Conservation (phyloP, 176 grass and related monocot species). For the Carex myosuroides region DNA sequence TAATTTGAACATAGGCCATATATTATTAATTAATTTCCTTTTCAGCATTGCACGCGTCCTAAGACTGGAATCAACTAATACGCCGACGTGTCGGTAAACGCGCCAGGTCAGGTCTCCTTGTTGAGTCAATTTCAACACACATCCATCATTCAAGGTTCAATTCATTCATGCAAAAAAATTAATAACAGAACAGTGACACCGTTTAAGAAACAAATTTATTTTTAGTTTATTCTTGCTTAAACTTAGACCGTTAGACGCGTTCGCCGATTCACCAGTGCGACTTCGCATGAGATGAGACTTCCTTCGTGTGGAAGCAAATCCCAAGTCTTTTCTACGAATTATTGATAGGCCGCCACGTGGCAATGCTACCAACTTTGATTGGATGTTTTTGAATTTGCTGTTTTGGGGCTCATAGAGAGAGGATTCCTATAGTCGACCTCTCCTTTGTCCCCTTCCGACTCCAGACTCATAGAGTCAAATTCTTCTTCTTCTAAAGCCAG, state of each 20-base stretch:
- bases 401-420: not conserved
- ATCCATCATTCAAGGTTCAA: not conserved
- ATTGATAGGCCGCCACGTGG: not conserved
- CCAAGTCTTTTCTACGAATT: not conserved
- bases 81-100: not conserved
- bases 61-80: not conserved
- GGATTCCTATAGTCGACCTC: slow-evolving; percentile 8
- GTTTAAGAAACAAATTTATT: not conserved
- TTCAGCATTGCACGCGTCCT: too few relatives aligned
- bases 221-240: too few relatives aligned
- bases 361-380: not conserved
- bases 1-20: too few relatives aligned
- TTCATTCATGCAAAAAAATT: not conserved
- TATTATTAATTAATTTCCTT: too few relatives aligned
- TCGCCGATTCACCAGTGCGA: not conserved
- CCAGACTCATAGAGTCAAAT: not conserved
- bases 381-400: not conserved
- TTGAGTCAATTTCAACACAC: not conserved
- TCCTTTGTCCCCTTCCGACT: not conserved
- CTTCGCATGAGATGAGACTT: not conserved
- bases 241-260: not conserved
- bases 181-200: not conserved
- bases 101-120: not conserved
- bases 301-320: not conserved
- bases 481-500: not conserved